These are phyloP conservation scores for Cryomyces minteri DNA, from an alignment of 495 filamentous ascomycete species.

Conservation along the genomic window DNA sequence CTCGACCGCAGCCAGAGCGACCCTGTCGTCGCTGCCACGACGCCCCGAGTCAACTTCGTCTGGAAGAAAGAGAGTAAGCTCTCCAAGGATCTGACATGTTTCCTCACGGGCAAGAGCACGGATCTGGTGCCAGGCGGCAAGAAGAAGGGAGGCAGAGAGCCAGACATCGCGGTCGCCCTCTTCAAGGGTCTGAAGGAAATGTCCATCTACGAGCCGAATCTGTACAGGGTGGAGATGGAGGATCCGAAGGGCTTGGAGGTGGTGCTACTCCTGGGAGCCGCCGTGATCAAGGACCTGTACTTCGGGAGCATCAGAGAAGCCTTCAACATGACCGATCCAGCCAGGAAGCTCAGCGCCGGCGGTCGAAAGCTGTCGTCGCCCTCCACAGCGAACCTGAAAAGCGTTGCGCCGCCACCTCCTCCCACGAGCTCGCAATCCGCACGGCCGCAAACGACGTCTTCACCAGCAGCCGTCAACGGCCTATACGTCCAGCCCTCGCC, in stretches of 20 bases:
- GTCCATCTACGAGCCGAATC: conserved; percentile 83
- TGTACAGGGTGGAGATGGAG: conserved; percentile 79
- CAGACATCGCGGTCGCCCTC: conserved; percentile 80
- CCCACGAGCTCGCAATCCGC: neutral
- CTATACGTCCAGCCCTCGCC: conserved; percentile 1
- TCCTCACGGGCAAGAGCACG: conserved; percentile 56
- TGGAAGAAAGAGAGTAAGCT: conserved; percentile 88
- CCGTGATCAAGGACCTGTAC: conserved; percentile 77
- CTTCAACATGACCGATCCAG: conserved; percentile 53
- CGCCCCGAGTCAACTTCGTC: conserved; percentile 66
- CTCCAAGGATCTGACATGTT: conserved; percentile 66
- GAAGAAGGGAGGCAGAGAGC: conserved; percentile 58
- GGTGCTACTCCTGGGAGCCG: conserved; percentile 61
- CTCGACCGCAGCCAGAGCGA: conserved; percentile 61
- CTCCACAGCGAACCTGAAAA: neutral
- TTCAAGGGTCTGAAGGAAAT: conserved; percentile 51
- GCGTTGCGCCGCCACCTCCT: neutral
- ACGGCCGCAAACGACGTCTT: neutral
- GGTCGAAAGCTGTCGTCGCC: conserved; percentile 8
- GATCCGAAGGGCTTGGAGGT: conserved; percentile 89
- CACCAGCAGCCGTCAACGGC: neutral
- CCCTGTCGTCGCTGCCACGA: conserved; percentile 44
- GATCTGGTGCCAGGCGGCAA: conserved; percentile 39
- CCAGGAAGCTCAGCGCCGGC: conserved; percentile 3
- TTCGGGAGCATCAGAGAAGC: conserved; percentile 45